A percentile compares a stretch with the other conserved stretches of the same genome.
phyloP scores from a whole-genome alignment of 176 grass and related monocot species.

The Oryza meyeriana region DNA sequence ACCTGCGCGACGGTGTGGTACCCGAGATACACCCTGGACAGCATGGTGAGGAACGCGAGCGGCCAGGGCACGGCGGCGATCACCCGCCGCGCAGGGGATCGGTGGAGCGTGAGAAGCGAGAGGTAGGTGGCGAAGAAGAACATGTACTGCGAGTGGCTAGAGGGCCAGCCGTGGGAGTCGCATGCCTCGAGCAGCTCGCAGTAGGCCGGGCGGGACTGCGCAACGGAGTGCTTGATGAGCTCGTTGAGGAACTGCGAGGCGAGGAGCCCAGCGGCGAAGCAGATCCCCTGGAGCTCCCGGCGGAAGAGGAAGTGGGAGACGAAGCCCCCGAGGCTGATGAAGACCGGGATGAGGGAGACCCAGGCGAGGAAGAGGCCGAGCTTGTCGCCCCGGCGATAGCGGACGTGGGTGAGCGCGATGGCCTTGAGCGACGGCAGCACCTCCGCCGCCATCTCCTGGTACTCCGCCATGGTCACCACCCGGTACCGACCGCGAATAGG shows the following conservation, averaged over 20 bases:
- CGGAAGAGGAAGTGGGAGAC: slow-evolving; percentile 97
- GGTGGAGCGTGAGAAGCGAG: slow-evolving; percentile 55
- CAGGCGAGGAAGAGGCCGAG: slow-evolving; percentile 83
- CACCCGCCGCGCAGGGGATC: slow-evolving; percentile 8
- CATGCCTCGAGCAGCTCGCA: slow-evolving; percentile 82
- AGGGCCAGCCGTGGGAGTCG: slow-evolving; percentile 94
- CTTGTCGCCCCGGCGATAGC: slow-evolving; percentile 69
- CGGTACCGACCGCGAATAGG: not conserved
- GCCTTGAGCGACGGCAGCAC: slow-evolving; percentile 67
- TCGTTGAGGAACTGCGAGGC: slow-evolving; percentile 77
- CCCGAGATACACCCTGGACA: slow-evolving; percentile 92
- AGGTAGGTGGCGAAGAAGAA: slow-evolving; percentile 97
- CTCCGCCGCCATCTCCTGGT: slow-evolving; percentile 57
- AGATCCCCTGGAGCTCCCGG: slow-evolving; percentile 86
- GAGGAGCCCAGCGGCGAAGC: slow-evolving; percentile 70
- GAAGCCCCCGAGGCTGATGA: slow-evolving; percentile 94
- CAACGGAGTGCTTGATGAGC: slow-evolving; percentile 86
- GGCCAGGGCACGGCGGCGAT: slow-evolving; percentile 66
- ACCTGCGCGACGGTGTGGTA: slow-evolving; percentile 94
- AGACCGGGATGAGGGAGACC: slow-evolving; percentile 92
- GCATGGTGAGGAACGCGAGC: slow-evolving; percentile 83
- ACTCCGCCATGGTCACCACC: slow-evolving; percentile 22
- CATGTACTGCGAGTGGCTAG: slow-evolving; percentile 90
- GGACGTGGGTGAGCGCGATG: slow-evolving; percentile 87
- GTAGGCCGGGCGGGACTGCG: slow-evolving; percentile 77